Evolutionary conservation across 371 early-diverging fungal genomes (phyloP).

Genomic region (Mortierella sp.): DNA sequence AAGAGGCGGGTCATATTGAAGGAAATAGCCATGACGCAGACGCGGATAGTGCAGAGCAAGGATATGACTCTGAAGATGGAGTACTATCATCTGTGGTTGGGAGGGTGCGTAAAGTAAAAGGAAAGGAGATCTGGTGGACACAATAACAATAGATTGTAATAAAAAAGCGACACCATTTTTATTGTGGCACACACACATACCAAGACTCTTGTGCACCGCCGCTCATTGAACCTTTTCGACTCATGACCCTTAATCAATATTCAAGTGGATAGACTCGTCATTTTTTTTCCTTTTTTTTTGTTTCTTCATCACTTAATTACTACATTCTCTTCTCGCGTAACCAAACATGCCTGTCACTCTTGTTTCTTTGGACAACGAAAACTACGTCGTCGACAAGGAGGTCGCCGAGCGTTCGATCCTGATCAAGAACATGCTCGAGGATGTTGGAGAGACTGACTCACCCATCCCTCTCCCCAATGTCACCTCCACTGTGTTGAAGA

Average conservation of each 20-base stretch:
- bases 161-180: too few relatives aligned
- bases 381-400: slow-evolving; percentile 83
- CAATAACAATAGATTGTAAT: not conserved
- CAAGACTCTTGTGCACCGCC: not conserved
- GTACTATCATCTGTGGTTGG: slow-evolving; percentile 21
- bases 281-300: not conserved
- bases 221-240: too few relatives aligned
- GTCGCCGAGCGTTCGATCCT: slow-evolving; percentile 90
- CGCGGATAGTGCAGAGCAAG: not conserved
- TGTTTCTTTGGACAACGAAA: slow-evolving; percentile 77
- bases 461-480: slow-evolving; percentile 88
- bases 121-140: slow-evolving; percentile 34
- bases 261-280: not conserved
- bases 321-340: not conserved
- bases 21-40: not conserved
- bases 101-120: slow-evolving; percentile 20
- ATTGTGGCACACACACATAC: too few relatives aligned
- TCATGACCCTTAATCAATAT: too few relatives aligned
- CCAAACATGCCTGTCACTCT: slow-evolving; percentile 55
- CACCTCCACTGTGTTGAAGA: slow-evolving; percentile 74
- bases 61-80: slow-evolving; percentile 9
- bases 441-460: slow-evolving; percentile 82
- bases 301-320: not conserved
- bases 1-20: not conserved
- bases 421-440: slow-evolving; percentile 96